These are phyloP conservation scores for Arachnopeziza araneosa DNA, from an alignment of 2,329 filamentous ascomycete genomes.

Conservation along the genomic window DNA sequence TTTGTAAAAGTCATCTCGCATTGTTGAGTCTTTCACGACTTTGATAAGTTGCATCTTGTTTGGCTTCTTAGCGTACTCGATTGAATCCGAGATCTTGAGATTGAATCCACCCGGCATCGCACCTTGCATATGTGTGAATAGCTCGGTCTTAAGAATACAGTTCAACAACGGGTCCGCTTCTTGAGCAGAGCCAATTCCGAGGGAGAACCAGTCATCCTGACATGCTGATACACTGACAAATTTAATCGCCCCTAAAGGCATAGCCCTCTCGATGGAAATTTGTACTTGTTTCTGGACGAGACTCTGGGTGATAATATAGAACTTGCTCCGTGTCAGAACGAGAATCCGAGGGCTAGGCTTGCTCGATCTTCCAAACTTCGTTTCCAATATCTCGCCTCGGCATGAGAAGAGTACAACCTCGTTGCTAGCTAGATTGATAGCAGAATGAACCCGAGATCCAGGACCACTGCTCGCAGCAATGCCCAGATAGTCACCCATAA, in stretches of 20 bases:
- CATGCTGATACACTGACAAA: conserved; percentile 74
- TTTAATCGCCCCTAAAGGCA: conserved; percentile 84
- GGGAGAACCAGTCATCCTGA: conserved; percentile 94
- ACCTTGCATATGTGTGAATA: conserved; percentile 86
- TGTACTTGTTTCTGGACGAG: conserved; percentile 76
- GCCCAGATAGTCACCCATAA: conserved; percentile 91
- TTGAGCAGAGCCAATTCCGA: conserved; percentile 83
- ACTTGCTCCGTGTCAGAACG: conserved; percentile 76
- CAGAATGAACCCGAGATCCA: conserved; percentile 72
- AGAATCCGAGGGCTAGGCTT: conserved; percentile 84
- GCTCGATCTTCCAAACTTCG: conserved; percentile 93
- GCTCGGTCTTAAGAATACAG: conserved; percentile 93
- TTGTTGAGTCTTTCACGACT: conserved; percentile 78
- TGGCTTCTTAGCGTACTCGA: conserved; percentile 97
- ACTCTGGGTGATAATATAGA: conserved; percentile 83
- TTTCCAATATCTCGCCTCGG: conserved; percentile 81
- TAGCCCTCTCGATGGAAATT: conserved; percentile 74
- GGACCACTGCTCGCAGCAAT: conserved; percentile 75
- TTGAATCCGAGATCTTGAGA: conserved; percentile 74
- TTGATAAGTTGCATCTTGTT: conserved; percentile 87
- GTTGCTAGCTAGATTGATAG: conserved; percentile 63
- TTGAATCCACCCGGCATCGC: conserved; percentile 72
- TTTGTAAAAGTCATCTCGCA: conserved; percentile 83
- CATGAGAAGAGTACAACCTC: conserved; percentile 86
- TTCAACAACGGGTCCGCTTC: conserved; percentile 91